A percentile compares a stretch with the other conserved stretches of the same genome.
Conservation (phyloP, 805 yeast genomes). For the Candida dajiaensis region DNA sequence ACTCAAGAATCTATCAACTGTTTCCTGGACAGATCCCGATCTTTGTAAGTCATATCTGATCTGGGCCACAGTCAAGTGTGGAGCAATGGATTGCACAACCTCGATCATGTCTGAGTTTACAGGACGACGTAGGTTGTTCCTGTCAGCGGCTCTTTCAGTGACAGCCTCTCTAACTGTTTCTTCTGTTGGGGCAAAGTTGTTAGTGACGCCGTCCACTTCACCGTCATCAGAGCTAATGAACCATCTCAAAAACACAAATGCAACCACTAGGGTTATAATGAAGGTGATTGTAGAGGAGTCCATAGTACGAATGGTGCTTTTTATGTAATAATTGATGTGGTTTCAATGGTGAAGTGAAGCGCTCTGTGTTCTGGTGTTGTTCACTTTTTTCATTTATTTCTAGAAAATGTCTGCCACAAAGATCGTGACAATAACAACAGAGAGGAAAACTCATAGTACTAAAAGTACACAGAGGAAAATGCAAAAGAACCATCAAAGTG, state of each 20-base stretch:
- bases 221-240: conserved; percentile 48
- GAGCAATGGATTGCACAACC: conserved; percentile 79
- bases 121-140: conserved; percentile 30
- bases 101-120: conserved; percentile 75
- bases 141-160: conserved; percentile 5
- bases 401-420: too few relatives aligned
- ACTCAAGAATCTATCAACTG: conserved; percentile 66
- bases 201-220: conserved; percentile 9
- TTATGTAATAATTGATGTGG: too few relatives aligned
- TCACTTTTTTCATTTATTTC: background rate
- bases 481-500: too few relatives aligned
- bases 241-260: conserved; percentile 61
- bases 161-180: conserved; percentile 6
- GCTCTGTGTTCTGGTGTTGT: too few relatives aligned
- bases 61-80: conserved; percentile 60
- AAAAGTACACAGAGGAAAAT: too few relatives aligned
- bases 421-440: too few relatives aligned
- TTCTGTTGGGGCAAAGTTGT: conserved; percentile 1
- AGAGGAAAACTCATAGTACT: too few relatives aligned
- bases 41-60: conserved; percentile 67
- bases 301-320: conserved; percentile 25
- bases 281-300: conserved; percentile 51
- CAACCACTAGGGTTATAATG: conserved; percentile 40
- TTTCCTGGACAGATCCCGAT: conserved; percentile 75
- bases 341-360: too few relatives aligned